Evolutionary conservation across 108 stramenopile species (phyloP).

Genomic region (Mediolabrus comicus): DNA sequence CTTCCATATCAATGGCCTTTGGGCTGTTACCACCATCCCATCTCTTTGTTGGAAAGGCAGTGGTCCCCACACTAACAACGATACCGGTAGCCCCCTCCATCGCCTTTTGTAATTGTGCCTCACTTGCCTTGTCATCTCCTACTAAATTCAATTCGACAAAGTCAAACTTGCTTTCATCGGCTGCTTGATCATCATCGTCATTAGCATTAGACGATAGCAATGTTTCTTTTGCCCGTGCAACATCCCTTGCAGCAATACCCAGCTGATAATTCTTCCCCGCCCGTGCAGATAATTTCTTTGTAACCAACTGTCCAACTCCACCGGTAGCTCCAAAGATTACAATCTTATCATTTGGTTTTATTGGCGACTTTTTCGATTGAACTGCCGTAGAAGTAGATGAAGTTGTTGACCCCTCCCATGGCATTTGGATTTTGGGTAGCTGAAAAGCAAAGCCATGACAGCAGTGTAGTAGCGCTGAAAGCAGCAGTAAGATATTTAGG

Average conservation of each 20-base stretch:
- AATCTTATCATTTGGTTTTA: slow-evolving; percentile 28
- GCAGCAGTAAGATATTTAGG: background rate
- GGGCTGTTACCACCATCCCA: slow-evolving; percentile 67
- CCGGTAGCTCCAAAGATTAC: slow-evolving; percentile 45
- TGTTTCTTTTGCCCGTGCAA: slow-evolving; percentile 16
- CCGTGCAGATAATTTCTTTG: slow-evolving; percentile 20
- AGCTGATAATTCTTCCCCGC: slow-evolving; percentile 21
- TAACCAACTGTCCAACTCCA: slow-evolving; percentile 47
- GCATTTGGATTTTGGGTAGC: slow-evolving; percentile 13
- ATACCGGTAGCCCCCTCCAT: slow-evolving; percentile 29
- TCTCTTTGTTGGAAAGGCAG: slow-evolving; percentile 46
- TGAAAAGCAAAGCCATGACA: slow-evolving; percentile 20
- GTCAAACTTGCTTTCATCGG: background rate
- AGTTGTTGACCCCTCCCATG: slow-evolving; percentile 9
- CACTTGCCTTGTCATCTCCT: slow-evolving; percentile 26
- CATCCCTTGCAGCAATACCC: slow-evolving; percentile 35
- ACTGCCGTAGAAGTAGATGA: background rate
- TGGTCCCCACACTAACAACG: slow-evolving; percentile 49
- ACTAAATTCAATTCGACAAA: slow-evolving; percentile 35
- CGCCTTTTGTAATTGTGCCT: slow-evolving; percentile 14
- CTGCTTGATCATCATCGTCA: background rate
- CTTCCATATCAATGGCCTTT: slow-evolving; percentile 53
- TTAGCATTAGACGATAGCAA: no score
- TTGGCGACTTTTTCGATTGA: slow-evolving; percentile 10
- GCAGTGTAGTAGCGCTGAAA: background rate